These are phyloP conservation scores for Mortierella sp. DNA, from an alignment of 371 early-diverging fungal species.

Conservation along the genomic window DNA sequence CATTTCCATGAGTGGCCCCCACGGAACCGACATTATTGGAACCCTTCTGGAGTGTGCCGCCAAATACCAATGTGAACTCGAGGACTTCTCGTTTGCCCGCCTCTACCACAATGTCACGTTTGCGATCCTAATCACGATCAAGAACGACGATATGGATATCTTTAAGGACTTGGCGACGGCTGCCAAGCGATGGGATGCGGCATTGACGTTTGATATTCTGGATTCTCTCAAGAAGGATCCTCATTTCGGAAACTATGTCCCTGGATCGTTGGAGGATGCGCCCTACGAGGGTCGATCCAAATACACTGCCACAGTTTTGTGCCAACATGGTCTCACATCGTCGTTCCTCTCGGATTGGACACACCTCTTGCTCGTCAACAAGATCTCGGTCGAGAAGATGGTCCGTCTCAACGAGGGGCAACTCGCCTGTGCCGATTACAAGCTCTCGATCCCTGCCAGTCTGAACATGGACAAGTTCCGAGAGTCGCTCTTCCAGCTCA, in stretches of 20 bases:
- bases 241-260: constrained; percentile 60
- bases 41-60: constrained; percentile 81
- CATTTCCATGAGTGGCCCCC: constrained; percentile 85
- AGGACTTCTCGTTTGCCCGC: constrained; percentile 88
- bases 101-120: constrained; percentile 91
- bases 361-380: constrained; percentile 72
- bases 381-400: constrained; percentile 87
- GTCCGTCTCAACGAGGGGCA: constrained; percentile 75
- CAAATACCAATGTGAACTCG: constrained; percentile 76
- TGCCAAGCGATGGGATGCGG: constrained; percentile 87
- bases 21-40: constrained; percentile 91
- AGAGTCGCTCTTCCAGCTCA: constrained; percentile 78
- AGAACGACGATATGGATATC: constrained; percentile 76
- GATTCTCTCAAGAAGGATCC: constrained; percentile 68
- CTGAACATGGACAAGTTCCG: constrained; percentile 75
- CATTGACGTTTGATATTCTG: constrained; percentile 82
- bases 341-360: constrained; percentile 84
- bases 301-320: constrained; percentile 87
- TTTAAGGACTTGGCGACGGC: constrained; percentile 82
- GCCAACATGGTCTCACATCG: constrained; percentile 81
- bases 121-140: constrained; percentile 82
- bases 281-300: constrained; percentile 85
- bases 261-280: constrained; percentile 81
- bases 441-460: constrained; percentile 79
- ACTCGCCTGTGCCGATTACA: constrained; percentile 84